Base-by-base conservation (phyloP, 176 grass and related monocot genomes). In the Bothriochloa decipiens region DNA sequence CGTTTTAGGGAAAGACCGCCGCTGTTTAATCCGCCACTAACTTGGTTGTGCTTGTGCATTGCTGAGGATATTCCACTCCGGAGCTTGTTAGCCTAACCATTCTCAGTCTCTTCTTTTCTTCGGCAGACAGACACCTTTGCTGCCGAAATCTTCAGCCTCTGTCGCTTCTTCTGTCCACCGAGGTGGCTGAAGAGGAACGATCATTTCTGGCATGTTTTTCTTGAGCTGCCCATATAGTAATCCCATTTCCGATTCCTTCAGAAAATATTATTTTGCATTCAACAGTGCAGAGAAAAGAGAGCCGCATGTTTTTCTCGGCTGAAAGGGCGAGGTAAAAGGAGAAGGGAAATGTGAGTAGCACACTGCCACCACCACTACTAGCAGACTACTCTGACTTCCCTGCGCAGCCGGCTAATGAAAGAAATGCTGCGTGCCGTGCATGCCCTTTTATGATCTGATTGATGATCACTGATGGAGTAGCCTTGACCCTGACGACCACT, bases 1-100 rank as follows among this genome's bases (percentile, higher is more conserved):
- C 64, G 33, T 15, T 83, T 73, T 78, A 40, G 15, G 81, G 74
- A 58, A 83, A 66, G 7, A 42, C 40, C 25, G 6, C 63, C 47
- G 22, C 47, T 88, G 58, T 50, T 76, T 77, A 70, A 27, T 82
- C 75, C 8, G 10, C 75, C 67, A 36, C 3, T 36, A 28, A 0
- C 17, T 42, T 22, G 53, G 37, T 40, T 40, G 37, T 40, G 37
- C 37, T 40, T 40, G 17, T 8, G 41, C 35, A 4, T 1, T 25
- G 58, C 52, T 47, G 27, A 64, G 16, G 20, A 28, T 26, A 28
- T 23, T 78, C 29, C 82, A 70, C 74, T 7, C 37, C 45, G 35
- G 35, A 36, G 35, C 4, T 36, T 36, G 35, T 36, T 9, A 40
- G 10, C 28, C 35, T 22, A 1, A 47, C 55, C 20, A 7, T 46